These are phyloP conservation scores for Bolboschoenus planiculmis DNA, from an alignment of 176 grass and related monocot genomes.

Conservation along the genomic window DNA sequence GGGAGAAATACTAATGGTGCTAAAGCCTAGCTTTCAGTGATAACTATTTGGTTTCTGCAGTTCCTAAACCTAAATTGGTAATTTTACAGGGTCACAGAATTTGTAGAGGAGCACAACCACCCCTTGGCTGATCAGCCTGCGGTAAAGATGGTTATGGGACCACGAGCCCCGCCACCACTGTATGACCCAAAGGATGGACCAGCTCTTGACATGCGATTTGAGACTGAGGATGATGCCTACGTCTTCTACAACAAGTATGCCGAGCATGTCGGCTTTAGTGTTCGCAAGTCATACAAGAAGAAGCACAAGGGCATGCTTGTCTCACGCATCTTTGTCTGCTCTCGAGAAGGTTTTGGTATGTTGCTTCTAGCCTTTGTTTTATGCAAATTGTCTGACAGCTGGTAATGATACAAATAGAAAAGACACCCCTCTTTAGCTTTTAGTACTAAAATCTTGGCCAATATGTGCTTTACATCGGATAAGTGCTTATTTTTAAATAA, in stretches of 20 bases:
- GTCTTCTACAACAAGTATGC: slow-evolving; percentile 74
- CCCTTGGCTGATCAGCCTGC: slow-evolving; percentile 39
- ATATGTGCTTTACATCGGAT: neutral
- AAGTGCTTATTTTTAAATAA: neutral
- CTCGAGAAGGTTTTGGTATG: slow-evolving; percentile 55
- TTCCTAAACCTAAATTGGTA: slow-evolving; percentile 7
- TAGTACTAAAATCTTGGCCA: neutral
- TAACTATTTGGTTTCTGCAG: slow-evolving; percentile 9
- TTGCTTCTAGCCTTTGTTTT: neutral
- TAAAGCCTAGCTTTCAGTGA: neutral
- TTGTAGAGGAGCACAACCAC: slow-evolving; percentile 53
- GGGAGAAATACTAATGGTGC: neutral
- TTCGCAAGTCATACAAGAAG: slow-evolving; percentile 75
- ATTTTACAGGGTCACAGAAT: slow-evolving; percentile 58
- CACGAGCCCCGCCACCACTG: slow-evolving; percentile 26
- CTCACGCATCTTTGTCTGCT: slow-evolving; percentile 70
- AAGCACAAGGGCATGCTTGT: slow-evolving; percentile 55
- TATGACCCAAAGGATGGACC: slow-evolving; percentile 57
- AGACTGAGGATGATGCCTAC: slow-evolving; percentile 61
- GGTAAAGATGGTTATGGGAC: slow-evolving; percentile 5
- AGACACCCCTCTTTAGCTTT: neutral
- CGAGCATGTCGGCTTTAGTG: slow-evolving; percentile 68
- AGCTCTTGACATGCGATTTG: slow-evolving; percentile 49
- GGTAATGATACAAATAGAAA: neutral
- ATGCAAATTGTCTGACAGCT: neutral